phyloP scores from a whole-genome alignment of 176 grass and related monocot species.

The Coix lacrymajobi region DNA sequence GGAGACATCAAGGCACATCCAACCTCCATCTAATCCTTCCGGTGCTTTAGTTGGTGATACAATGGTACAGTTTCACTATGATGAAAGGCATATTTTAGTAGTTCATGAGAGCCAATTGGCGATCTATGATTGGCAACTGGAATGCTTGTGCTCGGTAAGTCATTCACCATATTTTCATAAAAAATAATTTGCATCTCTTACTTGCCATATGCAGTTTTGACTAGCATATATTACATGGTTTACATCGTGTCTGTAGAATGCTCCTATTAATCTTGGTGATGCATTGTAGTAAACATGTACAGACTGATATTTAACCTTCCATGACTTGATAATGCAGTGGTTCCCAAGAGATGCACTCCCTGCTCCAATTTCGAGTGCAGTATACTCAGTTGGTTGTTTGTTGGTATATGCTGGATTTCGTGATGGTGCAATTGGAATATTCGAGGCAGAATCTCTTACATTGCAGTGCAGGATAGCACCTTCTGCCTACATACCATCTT shows the following conservation, averaged over 20 bases:
- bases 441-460: slow-evolving; percentile 57
- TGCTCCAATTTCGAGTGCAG: slow-evolving; percentile 68
- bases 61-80: slow-evolving; percentile 57
- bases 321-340: slow-evolving; percentile 48
- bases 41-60: slow-evolving; percentile 43
- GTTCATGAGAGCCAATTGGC: slow-evolving; percentile 58
- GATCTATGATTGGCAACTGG: slow-evolving; percentile 48
- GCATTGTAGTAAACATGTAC: background rate
- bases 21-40: slow-evolving; percentile 23
- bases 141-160: slow-evolving; percentile 46
- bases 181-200: background rate
- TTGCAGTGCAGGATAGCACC: slow-evolving; percentile 63
- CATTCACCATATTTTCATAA: background rate
- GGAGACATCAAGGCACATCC: slow-evolving; percentile 41
- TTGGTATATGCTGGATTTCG: slow-evolving; percentile 22
- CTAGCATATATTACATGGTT: background rate
- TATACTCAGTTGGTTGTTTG: slow-evolving; percentile 71
- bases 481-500: slow-evolving; percentile 66
- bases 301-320: background rate
- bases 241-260: background rate
- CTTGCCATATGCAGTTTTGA: background rate
- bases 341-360: slow-evolving; percentile 65
- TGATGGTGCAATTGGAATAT: slow-evolving; percentile 71
- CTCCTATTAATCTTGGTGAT: fast-evolving
- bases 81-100: slow-evolving; percentile 45